Conservation (phyloP, 345 rosid species). For the Hibiscus mutabilis region DNA sequence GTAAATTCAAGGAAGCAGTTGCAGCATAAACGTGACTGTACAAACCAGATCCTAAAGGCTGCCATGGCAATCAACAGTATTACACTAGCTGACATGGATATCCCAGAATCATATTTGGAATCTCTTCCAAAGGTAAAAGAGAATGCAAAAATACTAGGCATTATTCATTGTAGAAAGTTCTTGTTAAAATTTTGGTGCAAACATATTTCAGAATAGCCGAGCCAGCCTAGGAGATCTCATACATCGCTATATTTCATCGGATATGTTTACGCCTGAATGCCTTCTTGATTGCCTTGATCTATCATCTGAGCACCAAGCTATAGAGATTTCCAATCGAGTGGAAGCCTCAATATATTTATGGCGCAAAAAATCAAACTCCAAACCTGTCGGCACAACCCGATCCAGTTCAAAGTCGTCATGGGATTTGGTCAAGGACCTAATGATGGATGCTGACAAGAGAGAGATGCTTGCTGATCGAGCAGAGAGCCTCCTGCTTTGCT, state of each 20-base stretch:
- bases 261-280: conserved; percentile 77
- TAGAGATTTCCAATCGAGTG: conserved; percentile 84
- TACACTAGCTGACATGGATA: conserved; percentile 77
- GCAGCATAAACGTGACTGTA: conserved; percentile 88
- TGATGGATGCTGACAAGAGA: conserved; percentile 78
- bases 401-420: conserved; percentile 69
- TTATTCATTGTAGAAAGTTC: neutral
- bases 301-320: conserved; percentile 90
- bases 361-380: conserved; percentile 54
- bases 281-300: conserved; percentile 91
- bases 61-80: conserved; percentile 92
- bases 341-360: conserved; percentile 77
- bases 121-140: conserved; percentile 78
- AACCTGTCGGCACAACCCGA: conserved; percentile 37
- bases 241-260: conserved; percentile 73
- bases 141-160: neutral
- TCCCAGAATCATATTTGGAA: conserved; percentile 79
- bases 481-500: conserved; percentile 70
- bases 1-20: conserved; percentile 72
- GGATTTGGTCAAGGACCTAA: conserved; percentile 83
- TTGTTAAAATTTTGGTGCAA: neutral
- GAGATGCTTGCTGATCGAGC: conserved; percentile 86
- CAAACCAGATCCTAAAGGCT: conserved; percentile 94
- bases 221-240: conserved; percentile 76
- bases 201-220: conserved; percentile 71